Evolutionary conservation across 768 basidiomycete genomes (phyloP).

Genomic region (Trichaptum fuscoviolaceum): DNA sequence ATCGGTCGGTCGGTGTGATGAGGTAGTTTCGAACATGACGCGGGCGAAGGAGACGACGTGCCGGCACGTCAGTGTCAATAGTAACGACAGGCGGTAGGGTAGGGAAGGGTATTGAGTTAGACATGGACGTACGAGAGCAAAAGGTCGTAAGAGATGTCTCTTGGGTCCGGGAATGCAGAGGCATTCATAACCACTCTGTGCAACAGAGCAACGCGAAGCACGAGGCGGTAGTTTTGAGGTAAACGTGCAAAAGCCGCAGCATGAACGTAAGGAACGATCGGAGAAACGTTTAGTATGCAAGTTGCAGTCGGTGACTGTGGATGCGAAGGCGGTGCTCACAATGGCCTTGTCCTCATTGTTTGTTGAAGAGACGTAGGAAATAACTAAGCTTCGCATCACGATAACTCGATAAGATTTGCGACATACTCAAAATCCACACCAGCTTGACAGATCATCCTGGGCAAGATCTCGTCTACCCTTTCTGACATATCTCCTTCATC

Average conservation of each 20-base stretch:
- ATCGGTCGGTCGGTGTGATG: conserved; percentile 13
- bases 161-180: conserved; percentile 78
- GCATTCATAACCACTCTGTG: conserved; percentile 80
- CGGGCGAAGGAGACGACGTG: conserved; percentile 11
- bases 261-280: conserved; percentile 1
- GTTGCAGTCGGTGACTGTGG: conserved; percentile 6
- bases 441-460: conserved; percentile 77
- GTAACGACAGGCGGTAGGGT: conserved; percentile 2
- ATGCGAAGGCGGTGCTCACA: conserved; percentile 44
- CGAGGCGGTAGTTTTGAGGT: neutral
- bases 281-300: neutral
- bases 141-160: conserved; percentile 69
- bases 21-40: conserved; percentile 8
- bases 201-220: conserved; percentile 11
- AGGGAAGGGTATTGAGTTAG: neutral
- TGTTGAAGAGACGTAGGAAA: conserved; percentile 5
- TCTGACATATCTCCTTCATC: conserved; percentile 25
- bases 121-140: conserved; percentile 55
- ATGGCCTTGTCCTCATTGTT: conserved; percentile 68
- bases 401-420: conserved; percentile 5
- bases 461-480: conserved; percentile 59
- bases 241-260: neutral
- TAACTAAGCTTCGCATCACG: conserved; percentile 3
- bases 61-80: neutral
- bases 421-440: conserved; percentile 87